Evolutionary conservation across 140 eudicot genomes (phyloP), one percentile per base, ranked within the genome.

Genomic region (Anethum foeniculum): DNA sequence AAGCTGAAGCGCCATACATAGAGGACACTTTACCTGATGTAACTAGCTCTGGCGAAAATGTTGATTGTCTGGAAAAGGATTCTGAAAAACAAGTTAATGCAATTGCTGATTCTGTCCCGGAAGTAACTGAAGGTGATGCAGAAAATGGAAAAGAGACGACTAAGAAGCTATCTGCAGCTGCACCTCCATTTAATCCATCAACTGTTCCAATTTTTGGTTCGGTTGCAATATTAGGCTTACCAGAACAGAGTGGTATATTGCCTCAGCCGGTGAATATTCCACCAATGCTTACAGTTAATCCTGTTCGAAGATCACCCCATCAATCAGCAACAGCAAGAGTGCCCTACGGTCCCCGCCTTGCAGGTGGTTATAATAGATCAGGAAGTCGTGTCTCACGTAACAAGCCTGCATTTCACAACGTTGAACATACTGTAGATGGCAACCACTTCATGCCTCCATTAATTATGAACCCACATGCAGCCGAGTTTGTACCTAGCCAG

Each of bases 261-360:
- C 97, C 98, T 16, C 91, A 96, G 77, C 98, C 97, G 1, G 87
- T 90, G 32, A 94, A 85, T 81, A 85, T 94, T 27, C 87, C 94
- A 7, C 90, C 94, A 4, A 87, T 94, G 91, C 82, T 91, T 74
- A 77, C 97, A 5, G 88, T 91, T 38, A 90, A 81, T 79, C 97
- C 92, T 34, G 91, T 81, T 69, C 93, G 98, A 49, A 84, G 97
- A 82, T 90, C 97, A 43, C 97, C 97, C 18, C 98, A 94, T 78
- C 98, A 94, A 80, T 94, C 98, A 32, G 98, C 98, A 77, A 92
- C 98, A 5, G 88, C 98, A 36, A 81, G 98, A 68, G 98, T 94
- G 75, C 98, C 98, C 39, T 94, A 94, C 48, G 98, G 98, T 39
- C 98, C 98, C 12, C 90, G 98, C 11, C 90, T 94, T 64, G 81